These are phyloP conservation scores for Stephanocyclus meneghinianus DNA, from an alignment of 352 stramenopile species.

Conservation along the genomic window DNA sequence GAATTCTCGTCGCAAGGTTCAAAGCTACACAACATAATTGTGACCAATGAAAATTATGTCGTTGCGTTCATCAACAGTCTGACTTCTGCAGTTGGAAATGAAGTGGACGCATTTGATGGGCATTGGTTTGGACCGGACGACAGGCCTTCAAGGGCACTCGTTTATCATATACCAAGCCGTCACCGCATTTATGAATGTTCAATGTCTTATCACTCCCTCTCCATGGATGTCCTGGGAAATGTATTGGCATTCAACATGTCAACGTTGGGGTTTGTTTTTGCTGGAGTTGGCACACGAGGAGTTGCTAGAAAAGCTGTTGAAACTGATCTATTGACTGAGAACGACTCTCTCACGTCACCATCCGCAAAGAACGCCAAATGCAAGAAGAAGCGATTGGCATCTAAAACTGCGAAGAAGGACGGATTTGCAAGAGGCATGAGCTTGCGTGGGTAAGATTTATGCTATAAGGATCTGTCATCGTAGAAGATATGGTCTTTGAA, in stretches of 20 bases:
- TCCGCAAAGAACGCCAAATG: conserved; percentile 33
- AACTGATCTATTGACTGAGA: conserved; percentile 1
- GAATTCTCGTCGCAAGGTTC: background rate
- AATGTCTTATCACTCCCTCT: conserved; percentile 19
- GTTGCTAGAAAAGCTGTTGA: conserved; percentile 22
- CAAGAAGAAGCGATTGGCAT: conserved; percentile 57
- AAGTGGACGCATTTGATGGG: conserved; percentile 34
- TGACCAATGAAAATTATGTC: conserved; percentile 41
- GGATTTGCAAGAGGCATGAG: conserved; percentile 70
- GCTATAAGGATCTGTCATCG: too few relatives aligned
- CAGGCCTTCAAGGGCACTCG: conserved; percentile 6
- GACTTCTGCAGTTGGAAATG: background rate
- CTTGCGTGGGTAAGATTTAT: conserved; percentile 46
- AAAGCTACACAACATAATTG: conserved; percentile 20
- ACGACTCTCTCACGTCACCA: background rate
- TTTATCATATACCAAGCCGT: conserved; percentile 48
- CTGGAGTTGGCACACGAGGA: conserved; percentile 52
- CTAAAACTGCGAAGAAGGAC: conserved; percentile 51
- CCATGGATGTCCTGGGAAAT: conserved; percentile 22
- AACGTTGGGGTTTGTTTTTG: conserved; percentile 61
- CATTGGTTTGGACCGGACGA: conserved; percentile 54
- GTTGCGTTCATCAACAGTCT: conserved; percentile 11
- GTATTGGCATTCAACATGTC: conserved; percentile 55
- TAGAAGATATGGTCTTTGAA: too few relatives aligned
- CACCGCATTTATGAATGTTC: conserved; percentile 48